Evolutionary conservation across 306 rosid genomes (phyloP).

Genomic region (Sicyos baderoa): DNA sequence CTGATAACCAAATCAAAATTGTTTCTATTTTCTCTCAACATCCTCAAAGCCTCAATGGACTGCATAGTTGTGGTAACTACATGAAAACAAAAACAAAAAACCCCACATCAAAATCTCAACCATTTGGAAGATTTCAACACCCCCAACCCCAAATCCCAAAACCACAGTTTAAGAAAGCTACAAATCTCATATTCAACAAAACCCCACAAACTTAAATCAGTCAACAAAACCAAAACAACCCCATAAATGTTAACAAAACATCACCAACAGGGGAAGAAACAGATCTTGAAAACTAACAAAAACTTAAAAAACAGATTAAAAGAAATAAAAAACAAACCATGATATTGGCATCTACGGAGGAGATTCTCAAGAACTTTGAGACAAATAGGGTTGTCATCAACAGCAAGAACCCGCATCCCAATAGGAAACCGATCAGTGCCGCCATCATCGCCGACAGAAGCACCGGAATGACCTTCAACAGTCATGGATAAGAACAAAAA

Average conservation of each 20-base stretch:
- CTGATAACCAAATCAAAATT: constrained; percentile 69
- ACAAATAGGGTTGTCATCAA: constrained; percentile 65
- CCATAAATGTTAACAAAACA: background rate
- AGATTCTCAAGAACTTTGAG: constrained; percentile 53
- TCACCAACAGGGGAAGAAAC: background rate
- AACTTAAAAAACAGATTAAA: background rate
- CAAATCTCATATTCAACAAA: background rate
- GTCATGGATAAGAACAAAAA: constrained; percentile 30
- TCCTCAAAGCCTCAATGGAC: constrained; percentile 52
- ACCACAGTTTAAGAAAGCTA: background rate
- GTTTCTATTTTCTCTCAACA: constrained; percentile 60
- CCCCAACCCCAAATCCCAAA: constrained; percentile 4
- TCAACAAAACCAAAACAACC: constrained; percentile 4
- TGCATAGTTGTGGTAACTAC: constrained; percentile 65
- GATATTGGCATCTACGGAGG: constrained; percentile 71
- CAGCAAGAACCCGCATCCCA: constrained; percentile 88
- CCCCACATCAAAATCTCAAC: background rate
- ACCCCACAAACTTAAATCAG: background rate
- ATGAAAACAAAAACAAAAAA: constrained; percentile 15
- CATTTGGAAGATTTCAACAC: background rate
- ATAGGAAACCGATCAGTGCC: constrained; percentile 46
- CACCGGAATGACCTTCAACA: constrained; percentile 40
- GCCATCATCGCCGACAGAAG: constrained; percentile 26
- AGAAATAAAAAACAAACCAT: constrained; percentile 37
- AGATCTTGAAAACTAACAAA: background rate